Conservation (phyloP, 192 early-diverging fungal species). For the Allomyces javanicus region DNA sequence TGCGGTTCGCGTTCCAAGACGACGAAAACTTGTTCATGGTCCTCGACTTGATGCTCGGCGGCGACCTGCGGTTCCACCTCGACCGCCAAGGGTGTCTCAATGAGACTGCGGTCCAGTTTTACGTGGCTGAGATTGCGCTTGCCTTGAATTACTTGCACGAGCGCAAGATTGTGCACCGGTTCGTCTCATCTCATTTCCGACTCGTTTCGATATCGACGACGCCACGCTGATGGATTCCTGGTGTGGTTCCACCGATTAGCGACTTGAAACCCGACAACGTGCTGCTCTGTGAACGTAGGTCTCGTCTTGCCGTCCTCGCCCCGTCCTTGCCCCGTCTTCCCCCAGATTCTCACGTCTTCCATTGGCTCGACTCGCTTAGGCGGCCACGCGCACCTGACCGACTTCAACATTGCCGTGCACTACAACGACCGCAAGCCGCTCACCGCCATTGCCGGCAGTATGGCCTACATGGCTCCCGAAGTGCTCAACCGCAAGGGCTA, state of each 20-base stretch:
- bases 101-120: conserved; percentile 46
- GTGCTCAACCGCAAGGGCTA: conserved; percentile 49
- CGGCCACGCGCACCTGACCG: conserved; percentile 79
- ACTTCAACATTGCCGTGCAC: conserved; percentile 88
- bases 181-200: background rate
- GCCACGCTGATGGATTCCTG: background rate
- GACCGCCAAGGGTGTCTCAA: conserved; percentile 50
- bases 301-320: too few relatives aligned
- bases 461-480: conserved; percentile 79
- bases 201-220: too few relatives aligned
- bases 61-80: conserved; percentile 65
- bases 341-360: too few relatives aligned
- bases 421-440: conserved; percentile 24
- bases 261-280: conserved; percentile 93
- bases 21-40: conserved; percentile 76
- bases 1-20: conserved; percentile 79
- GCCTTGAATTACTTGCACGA: conserved; percentile 68
- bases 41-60: conserved; percentile 73
- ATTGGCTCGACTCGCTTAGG: background rate
- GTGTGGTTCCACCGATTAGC: conserved; percentile 5
- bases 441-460: conserved; percentile 69
- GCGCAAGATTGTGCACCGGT: conserved; percentile 63
- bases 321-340: too few relatives aligned
- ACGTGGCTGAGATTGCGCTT: conserved; percentile 71
- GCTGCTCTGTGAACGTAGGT: conserved; percentile 31